Base-by-base conservation (phyloP, 495 filamentous ascomycete genomes). In the Corynascus novoguineensis region DNA sequence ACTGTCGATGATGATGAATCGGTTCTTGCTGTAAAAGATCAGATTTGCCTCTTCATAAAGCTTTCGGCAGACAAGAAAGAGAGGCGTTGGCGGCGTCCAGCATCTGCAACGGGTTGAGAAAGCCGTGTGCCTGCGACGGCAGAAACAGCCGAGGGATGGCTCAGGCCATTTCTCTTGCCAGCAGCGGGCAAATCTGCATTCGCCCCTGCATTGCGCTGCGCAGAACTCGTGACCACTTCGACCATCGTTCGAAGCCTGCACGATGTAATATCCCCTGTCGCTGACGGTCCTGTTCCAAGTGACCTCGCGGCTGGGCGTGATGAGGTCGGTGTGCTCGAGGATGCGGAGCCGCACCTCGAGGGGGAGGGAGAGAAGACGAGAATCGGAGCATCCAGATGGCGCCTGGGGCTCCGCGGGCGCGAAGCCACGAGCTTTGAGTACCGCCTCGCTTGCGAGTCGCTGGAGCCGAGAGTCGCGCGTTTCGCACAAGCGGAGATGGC, bases 301-400 rank as follows among this genome's bases (percentile, higher is more conserved):
- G 7, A 50, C 55, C 28, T 57, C 55, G 21, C 42, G 50, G 14
- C 46, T 32, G 4, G 46, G 55, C 4, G 55, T 51, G 19, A 57
- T 38, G 27, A 57, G 55, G 19, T 57, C 55, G 19, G 55, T 57
- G 15, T 51, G 51, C 32, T 50, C 27, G 11, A 57, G 47, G 10
- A 57, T 57, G 0, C 27, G 55, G 9, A 50, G 55, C n/a, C 46
- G 55, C 11, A 57, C 10, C 37, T 57, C 55, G 4, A 2, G 35
- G 15, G 55, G 55, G 19, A 57, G 55, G 25, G 25, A 12, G 46
- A 50, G n/a, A 12, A 51, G 47, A 12, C 28, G 25, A 25, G n/a
- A 17, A 17, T n/a, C 6, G 8, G 35, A 38, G 11, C n/a, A 9
- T 21, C 32, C 34, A 3, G 17, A n/a, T 11, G 45, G 25, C 24